Base-by-base conservation (phyloP, 1,284 basidiomycete species). In the Crepidotus sp. region DNA sequence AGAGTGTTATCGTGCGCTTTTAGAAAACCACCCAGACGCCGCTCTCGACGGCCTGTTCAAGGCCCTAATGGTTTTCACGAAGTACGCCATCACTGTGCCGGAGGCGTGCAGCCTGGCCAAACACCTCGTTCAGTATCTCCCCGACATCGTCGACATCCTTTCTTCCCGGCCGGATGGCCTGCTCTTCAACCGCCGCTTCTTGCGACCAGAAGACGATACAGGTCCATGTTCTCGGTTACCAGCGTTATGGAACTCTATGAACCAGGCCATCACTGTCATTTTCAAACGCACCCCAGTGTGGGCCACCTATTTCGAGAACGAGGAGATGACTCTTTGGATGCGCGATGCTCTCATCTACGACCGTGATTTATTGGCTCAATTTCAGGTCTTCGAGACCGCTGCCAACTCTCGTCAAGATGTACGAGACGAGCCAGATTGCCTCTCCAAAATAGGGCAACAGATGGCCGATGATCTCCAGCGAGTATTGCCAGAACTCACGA, bases 261-360 rank as follows among this genome's bases (percentile, higher is more conserved):
- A 83, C 8, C 71, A 74, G 41, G 77, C 86, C 4, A 74, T 94
- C 36, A 75, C 84, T 0, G 71, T 84, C 42, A 90, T 97, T 51
- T 95, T 95, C 66, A 78, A 76, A 55, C 74, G 77, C 41, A 93
- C 91, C 3, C 81, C 83, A 0, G 59, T 68, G 15, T 98, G 93
- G 93, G 77, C 94, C 0, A 63, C 68, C 8, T 83, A 74, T 57
- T 89, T 88, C 59, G 81, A 86, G 48, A 80, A 78, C 55, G 74
- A 80, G 22, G 79, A 82, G 42, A 95, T 98, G 92, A 75, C 85
- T 18, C 76, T 83, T 36, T 98, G 93, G 93, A 96, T 98, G 94
- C 79, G 92, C 49, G 94, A 97, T 60, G 93, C 92, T 1, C 70
- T 97, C 42, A 92, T 96, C 45, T 92, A 95, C 58, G 89, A 84